Percentiles rank a stretch among this genome's conserved stretches.
Conservation (phyloP, 768 basidiomycete species). For the Lactarius trivialis region DNA sequence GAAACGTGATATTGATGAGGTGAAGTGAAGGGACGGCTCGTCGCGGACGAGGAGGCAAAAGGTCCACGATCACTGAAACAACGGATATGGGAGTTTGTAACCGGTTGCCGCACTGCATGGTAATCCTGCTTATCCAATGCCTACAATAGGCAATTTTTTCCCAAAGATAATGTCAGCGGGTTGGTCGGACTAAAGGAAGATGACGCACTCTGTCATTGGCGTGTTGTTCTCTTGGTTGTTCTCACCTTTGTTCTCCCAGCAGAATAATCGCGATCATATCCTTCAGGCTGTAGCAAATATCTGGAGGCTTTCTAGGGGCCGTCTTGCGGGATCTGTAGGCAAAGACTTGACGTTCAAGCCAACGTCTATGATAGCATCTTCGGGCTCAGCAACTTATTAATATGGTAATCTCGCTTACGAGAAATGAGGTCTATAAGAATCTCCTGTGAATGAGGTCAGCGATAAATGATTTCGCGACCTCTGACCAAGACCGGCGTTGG, state of each 20-base stretch:
- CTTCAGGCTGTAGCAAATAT: background rate
- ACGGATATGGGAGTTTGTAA: constrained; percentile 28
- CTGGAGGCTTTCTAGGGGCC: background rate
- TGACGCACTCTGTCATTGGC: too few relatives aligned
- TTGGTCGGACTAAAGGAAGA: too few relatives aligned
- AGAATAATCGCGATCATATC: background rate
- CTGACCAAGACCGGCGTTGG: background rate
- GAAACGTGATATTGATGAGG: constrained; percentile 54
- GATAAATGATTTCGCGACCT: background rate
- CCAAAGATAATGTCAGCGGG: too few relatives aligned
- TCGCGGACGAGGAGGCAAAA: constrained; percentile 36
- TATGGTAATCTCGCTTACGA: background rate
- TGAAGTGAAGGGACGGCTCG: constrained; percentile 49
- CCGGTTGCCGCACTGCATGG: too few relatives aligned
- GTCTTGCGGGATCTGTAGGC: background rate
- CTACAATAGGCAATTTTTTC: background rate
- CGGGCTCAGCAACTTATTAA: too few relatives aligned
- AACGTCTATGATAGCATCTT: too few relatives aligned
- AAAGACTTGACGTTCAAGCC: background rate
- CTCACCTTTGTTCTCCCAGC: too few relatives aligned
- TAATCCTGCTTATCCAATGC: background rate
- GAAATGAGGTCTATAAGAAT: background rate
- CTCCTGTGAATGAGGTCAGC: background rate
- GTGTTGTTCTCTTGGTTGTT: too few relatives aligned
- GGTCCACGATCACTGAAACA: constrained; percentile 26